phyloP scores from a whole-genome alignment of 768 basidiomycete genomes.

The Tephrocybe sp. region DNA sequence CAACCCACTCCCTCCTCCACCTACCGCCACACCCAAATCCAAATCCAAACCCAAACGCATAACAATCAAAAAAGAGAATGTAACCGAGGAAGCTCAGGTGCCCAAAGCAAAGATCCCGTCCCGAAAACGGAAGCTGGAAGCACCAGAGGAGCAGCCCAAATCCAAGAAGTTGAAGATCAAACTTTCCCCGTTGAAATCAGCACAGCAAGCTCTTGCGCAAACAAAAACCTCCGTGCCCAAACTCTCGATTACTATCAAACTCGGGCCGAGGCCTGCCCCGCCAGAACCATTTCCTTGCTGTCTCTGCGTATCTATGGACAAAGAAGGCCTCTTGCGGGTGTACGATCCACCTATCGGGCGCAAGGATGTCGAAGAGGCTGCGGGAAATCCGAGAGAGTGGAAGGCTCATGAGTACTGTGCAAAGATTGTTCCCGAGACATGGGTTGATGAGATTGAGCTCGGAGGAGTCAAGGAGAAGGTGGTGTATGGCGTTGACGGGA shows the following conservation, averaged over 20 bases:
- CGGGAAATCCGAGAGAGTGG: constrained; percentile 53
- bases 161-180: constrained; percentile 51
- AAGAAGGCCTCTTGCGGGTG: constrained; percentile 60
- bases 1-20: constrained; percentile 12
- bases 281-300: constrained; percentile 65
- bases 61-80: constrained; percentile 23
- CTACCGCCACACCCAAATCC: not conserved
- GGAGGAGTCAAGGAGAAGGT: constrained; percentile 45
- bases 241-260: constrained; percentile 61
- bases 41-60: constrained; percentile 20
- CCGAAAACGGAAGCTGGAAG: constrained; percentile 43
- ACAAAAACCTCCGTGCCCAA: constrained; percentile 29
- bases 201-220: constrained; percentile 16
- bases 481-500: constrained; percentile 84
- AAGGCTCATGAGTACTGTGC: constrained; percentile 83
- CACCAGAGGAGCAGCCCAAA: constrained; percentile 33
- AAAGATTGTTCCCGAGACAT: constrained; percentile 84
- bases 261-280: constrained; percentile 62
- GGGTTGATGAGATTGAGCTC: constrained; percentile 72
- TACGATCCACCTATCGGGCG: constrained; percentile 63
- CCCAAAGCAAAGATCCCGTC: constrained; percentile 42
- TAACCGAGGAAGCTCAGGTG: constrained; percentile 21
- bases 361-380: constrained; percentile 51
- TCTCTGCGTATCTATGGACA: constrained; percentile 57
- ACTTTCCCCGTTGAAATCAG: constrained; percentile 27